phyloP scores from a whole-genome alignment of 495 filamentous ascomycete genomes.

The Wilcoxina mikolae region DNA sequence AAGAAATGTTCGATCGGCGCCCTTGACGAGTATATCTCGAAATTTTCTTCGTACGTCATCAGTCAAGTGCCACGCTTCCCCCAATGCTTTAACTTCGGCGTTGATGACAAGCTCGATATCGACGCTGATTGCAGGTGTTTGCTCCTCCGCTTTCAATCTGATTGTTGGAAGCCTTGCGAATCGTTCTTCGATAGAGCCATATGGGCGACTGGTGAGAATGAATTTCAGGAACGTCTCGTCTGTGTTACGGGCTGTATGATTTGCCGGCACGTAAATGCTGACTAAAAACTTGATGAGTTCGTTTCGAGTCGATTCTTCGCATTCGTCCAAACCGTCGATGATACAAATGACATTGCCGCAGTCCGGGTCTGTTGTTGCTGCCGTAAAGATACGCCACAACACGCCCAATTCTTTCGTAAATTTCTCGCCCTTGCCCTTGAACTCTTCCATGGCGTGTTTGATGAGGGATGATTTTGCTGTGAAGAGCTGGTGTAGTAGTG shows the following conservation, averaged over 20 bases:
- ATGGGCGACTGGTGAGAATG: constrained; percentile 35
- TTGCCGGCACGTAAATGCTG: constrained; percentile 14
- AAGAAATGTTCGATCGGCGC: constrained; percentile 32
- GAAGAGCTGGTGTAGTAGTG: constrained; percentile 34
- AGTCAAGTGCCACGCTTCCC: constrained; percentile 5
- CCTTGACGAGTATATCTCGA: constrained; percentile 18
- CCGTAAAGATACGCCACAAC: constrained; percentile 29
- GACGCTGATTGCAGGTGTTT: constrained; percentile 27
- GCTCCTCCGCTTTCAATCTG: constrained; percentile 31
- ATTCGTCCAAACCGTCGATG: constrained; percentile 37
- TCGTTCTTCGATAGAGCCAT: constrained; percentile 26
- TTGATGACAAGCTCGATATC: constrained; percentile 33
- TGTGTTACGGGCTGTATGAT: not conserved
- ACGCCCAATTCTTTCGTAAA: constrained; percentile 22
- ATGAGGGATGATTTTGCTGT: constrained; percentile 23
- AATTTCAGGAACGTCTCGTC: constrained; percentile 29
- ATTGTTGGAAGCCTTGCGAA: constrained; percentile 24
- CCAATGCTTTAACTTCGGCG: constrained; percentile 25
- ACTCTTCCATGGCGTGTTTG: constrained; percentile 22
- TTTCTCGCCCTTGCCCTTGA: constrained; percentile 23
- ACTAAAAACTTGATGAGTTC: constrained; percentile 18
- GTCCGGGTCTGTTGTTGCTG: constrained; percentile 11
- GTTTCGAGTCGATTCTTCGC: constrained; percentile 15
- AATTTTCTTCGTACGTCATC: constrained; percentile 8
- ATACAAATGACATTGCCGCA: constrained; percentile 29